Percentiles rank a stretch among this genome's conserved stretches.
phyloP scores from a whole-genome alignment of 2,329 filamentous ascomycete genomes.

The Meredithiella fracta region DNA sequence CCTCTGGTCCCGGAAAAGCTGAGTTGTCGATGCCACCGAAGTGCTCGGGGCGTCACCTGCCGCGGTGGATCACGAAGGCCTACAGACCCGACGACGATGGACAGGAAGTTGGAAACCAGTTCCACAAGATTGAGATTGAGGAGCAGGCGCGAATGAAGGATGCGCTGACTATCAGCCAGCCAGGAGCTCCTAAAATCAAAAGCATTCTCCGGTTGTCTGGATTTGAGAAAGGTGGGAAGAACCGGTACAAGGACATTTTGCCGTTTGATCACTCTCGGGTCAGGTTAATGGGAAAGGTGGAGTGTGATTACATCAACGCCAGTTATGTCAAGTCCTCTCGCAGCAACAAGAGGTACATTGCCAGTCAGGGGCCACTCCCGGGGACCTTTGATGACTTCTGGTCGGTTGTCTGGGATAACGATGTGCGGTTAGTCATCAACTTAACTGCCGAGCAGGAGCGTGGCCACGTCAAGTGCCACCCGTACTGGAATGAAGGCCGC shows the following conservation, averaged over 20 bases:
- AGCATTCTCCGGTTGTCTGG: constrained; percentile 59
- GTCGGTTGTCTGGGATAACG: constrained; percentile 94
- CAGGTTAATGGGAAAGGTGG: constrained; percentile 44
- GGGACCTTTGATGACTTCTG: constrained; percentile 94
- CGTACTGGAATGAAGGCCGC: constrained; percentile 70
- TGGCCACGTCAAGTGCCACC: constrained; percentile 84
- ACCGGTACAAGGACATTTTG: constrained; percentile 94
- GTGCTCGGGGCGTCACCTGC: constrained; percentile 36
- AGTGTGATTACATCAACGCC: constrained; percentile 91
- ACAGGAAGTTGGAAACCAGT: constrained; percentile 65
- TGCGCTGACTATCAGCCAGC: constrained; percentile 39
- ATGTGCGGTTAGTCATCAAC: constrained; percentile 89
- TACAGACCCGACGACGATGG: constrained; percentile 54
- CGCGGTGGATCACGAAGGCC: constrained; percentile 60
- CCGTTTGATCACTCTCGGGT: constrained; percentile 91
- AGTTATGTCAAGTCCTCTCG: constrained; percentile 66
- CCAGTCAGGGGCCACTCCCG: constrained; percentile 83
- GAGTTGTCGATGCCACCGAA: constrained; percentile 24
- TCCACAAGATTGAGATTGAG: constrained; percentile 64
- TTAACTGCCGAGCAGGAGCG: constrained; percentile 88
- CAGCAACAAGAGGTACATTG: constrained; percentile 87
- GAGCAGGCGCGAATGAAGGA: constrained; percentile 90
- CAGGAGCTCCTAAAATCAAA: constrained; percentile 17
- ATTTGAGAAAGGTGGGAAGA: constrained; percentile 87
- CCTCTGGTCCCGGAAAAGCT: constrained; percentile 79